Percentiles rank a stretch among this genome's conserved stretches.
These are phyloP conservation scores for Trichoderma guizhouense DNA, from an alignment of 2,329 filamentous ascomycete species.

Conservation along the genomic window DNA sequence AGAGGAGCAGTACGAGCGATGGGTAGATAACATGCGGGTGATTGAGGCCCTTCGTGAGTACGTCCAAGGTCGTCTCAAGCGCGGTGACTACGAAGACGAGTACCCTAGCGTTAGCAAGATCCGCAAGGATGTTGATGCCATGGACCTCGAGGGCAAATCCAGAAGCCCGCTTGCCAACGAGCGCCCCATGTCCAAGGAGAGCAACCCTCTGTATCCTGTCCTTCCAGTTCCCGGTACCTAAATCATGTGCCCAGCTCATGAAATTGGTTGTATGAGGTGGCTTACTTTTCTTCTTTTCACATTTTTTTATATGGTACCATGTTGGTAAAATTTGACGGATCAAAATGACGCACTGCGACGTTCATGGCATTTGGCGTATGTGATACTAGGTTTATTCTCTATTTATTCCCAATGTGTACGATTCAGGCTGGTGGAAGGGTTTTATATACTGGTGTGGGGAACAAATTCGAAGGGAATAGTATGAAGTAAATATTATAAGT, in stretches of 20 bases:
- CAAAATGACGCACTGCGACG: background rate
- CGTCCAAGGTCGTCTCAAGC: conserved; percentile 55
- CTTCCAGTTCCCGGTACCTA: conserved; percentile 38
- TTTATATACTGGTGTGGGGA: background rate
- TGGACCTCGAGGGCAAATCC: conserved; percentile 39
- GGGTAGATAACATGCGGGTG: conserved; percentile 63
- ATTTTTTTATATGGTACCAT: background rate
- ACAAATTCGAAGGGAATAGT: background rate
- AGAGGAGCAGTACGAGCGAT: conserved; percentile 61
- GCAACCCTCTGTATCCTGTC: conserved; percentile 39
- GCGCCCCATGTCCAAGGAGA: conserved; percentile 28
- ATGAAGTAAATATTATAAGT: background rate
- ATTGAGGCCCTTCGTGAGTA: conserved; percentile 61
- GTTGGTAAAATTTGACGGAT: background rate
- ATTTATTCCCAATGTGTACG: conserved; percentile 3
- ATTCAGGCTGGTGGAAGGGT: background rate
- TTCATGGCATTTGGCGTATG: conserved; percentile 11
- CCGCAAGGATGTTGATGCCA: conserved; percentile 30
- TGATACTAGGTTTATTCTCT: background rate
- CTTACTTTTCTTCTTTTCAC: background rate
- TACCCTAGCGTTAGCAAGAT: conserved; percentile 17
- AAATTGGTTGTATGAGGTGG: background rate
- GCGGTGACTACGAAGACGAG: conserved; percentile 49
- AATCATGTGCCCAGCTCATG: background rate
- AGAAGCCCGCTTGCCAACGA: conserved; percentile 26